Conservation (phyloP, 495 filamentous ascomycete genomes). For the Lophiotrema nucula region DNA sequence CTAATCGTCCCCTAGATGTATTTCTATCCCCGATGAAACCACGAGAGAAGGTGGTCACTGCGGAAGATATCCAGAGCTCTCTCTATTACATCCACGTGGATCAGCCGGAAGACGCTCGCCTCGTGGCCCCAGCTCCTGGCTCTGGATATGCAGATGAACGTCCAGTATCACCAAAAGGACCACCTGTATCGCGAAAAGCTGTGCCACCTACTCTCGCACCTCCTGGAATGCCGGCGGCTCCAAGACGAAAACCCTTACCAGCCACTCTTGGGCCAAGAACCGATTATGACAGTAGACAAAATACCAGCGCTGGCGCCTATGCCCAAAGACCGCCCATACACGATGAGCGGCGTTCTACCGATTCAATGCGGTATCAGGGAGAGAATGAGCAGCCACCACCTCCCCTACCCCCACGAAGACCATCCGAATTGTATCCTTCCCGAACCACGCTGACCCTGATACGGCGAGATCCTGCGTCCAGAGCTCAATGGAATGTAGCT, state of each 20-base stretch:
- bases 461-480: constrained; percentile 76
- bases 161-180: not conserved
- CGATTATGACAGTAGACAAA: constrained; percentile 12
- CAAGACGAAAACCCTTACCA: constrained; percentile 18
- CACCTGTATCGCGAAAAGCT: constrained; percentile 15
- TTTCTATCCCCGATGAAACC: constrained; percentile 93
- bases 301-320: constrained; percentile 8
- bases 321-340: not conserved
- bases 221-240: not conserved
- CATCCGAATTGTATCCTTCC: constrained; percentile 1
- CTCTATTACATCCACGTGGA: constrained; percentile 90
- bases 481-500: constrained; percentile 86
- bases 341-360: not conserved
- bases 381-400: constrained; percentile 6
- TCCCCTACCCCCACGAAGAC: constrained; percentile 14
- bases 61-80: constrained; percentile 79
- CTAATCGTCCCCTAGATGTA: constrained; percentile 61
- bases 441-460: constrained; percentile 72
- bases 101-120: constrained; percentile 54
- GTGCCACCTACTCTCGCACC: constrained; percentile 3
- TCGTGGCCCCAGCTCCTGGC: constrained; percentile 9
- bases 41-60: constrained; percentile 79
- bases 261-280: constrained; percentile 1
- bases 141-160: not conserved
- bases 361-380: not conserved